These are phyloP conservation scores for Candida morakotiae DNA, from an alignment of 805 yeast genomes.

Conservation along the genomic window DNA sequence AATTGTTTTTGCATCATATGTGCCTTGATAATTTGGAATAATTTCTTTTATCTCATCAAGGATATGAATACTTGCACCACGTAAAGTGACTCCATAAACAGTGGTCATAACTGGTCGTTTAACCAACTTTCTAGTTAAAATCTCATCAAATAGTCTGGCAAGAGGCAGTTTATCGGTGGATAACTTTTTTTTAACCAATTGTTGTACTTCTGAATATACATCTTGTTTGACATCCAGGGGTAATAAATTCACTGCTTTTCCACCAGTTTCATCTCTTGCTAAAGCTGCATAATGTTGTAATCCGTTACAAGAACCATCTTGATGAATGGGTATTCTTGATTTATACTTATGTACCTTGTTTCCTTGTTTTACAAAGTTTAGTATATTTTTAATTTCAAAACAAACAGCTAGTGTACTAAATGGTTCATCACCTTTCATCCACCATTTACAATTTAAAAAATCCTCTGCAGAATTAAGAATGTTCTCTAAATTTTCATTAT, in stretches of 20 bases:
- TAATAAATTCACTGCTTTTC: slow-evolving; percentile 34
- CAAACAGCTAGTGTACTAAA: slow-evolving; percentile 37
- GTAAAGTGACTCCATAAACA: slow-evolving; percentile 40
- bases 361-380: slow-evolving; percentile 13
- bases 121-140: slow-evolving; percentile 28
- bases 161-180: slow-evolving; percentile 4
- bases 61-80: slow-evolving; percentile 36
- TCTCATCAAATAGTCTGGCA: slow-evolving; percentile 12
- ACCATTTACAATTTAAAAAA: slow-evolving; percentile 29
- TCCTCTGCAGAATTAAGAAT: slow-evolving; percentile 24
- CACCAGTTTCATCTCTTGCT: slow-evolving; percentile 34
- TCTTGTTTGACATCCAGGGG: slow-evolving; percentile 22
- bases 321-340: slow-evolving; percentile 35
- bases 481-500: slow-evolving; percentile 16
- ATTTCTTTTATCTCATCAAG: slow-evolving; percentile 18
- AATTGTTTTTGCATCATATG: slow-evolving; percentile 7
- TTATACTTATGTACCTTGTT: slow-evolving; percentile 17
- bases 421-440: slow-evolving; percentile 35
- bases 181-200: slow-evolving; percentile 15
- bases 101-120: slow-evolving; percentile 44
- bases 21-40: slow-evolving; percentile 9
- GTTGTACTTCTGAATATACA: slow-evolving; percentile 30
- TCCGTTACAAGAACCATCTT: slow-evolving; percentile 45
- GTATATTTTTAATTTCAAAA: slow-evolving; percentile 22
- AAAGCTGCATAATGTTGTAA: slow-evolving; percentile 44